phyloP scores from a whole-genome alignment of 208 protist species.

The Trypanosoma congolense region DNA sequence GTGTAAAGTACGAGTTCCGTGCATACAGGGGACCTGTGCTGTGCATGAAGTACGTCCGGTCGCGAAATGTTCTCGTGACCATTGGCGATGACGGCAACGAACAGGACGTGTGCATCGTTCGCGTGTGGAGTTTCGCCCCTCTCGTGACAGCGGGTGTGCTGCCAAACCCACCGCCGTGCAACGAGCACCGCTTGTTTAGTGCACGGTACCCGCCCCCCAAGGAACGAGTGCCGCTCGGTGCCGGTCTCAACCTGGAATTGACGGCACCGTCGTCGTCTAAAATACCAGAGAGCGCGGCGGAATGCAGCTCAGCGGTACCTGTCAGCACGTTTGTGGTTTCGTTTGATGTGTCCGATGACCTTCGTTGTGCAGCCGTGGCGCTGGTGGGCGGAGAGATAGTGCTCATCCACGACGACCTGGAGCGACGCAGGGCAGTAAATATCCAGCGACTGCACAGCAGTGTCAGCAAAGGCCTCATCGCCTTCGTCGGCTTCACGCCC shows the following conservation, averaged over 20 bases:
- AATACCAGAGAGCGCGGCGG: not conserved
- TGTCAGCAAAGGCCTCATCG: conserved; percentile 26
- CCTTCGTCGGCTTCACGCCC: conserved; percentile 38
- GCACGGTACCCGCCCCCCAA: not conserved
- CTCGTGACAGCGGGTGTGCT: not conserved
- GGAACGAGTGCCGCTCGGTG: not conserved
- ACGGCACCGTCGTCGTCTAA: not conserved
- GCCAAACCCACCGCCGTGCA: not conserved
- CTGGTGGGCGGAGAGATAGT: conserved; percentile 82
- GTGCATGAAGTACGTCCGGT: not conserved
- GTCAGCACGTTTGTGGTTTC: not conserved
- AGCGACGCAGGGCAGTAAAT: conserved; percentile 24
- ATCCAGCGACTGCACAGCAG: conserved; percentile 29
- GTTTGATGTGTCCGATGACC: conserved; percentile 46
- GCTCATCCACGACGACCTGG: conserved; percentile 53
- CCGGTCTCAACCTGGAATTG: not conserved
- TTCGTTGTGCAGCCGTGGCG: conserved; percentile 78
- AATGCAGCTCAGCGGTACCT: not conserved
- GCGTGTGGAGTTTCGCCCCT: not conserved
- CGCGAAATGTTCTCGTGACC: not conserved
- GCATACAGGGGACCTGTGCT: not conserved
- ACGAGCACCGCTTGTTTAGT: not conserved
- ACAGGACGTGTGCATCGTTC: not conserved
- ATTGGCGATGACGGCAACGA: not conserved
- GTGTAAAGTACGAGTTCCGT: not conserved